A percentile compares a stretch with the other conserved stretches of the same genome.
Conservation (phyloP, 176 grass and related monocot genomes). For the Olyra latifolia region DNA sequence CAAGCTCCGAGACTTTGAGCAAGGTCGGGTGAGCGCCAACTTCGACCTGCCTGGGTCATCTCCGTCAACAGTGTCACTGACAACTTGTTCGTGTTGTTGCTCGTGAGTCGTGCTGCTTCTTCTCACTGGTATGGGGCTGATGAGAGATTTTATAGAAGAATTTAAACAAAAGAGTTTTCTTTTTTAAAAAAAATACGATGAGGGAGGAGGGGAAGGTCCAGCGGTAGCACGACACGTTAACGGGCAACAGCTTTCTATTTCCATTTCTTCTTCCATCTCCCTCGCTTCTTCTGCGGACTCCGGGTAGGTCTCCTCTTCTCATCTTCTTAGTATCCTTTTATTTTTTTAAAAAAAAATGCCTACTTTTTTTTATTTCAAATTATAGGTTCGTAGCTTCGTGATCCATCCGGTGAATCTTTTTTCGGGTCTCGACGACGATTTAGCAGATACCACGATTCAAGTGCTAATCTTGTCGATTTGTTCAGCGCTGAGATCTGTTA, state of each 20-base stretch:
- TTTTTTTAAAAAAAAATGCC: too few relatives aligned
- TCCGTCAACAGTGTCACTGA: too few relatives aligned
- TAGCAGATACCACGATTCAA: neutral
- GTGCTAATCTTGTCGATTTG: neutral
- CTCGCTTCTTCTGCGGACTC: conserved; percentile 7
- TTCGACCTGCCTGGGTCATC: too few relatives aligned
- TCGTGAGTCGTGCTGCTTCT: too few relatives aligned
- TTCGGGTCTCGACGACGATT: neutral
- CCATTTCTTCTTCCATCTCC: neutral
- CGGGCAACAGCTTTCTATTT: neutral
- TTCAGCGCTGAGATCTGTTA: neutral
- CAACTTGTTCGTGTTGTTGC: too few relatives aligned
- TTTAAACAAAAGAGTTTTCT: too few relatives aligned
- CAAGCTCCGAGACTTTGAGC: too few relatives aligned
- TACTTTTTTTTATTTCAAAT: neutral
- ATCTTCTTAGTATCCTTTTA: neutral
- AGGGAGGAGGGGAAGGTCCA: neutral
- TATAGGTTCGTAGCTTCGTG: neutral
- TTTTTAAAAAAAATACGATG: too few relatives aligned
- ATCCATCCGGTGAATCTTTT: neutral
- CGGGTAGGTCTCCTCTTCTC: neutral
- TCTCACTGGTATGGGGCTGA: too few relatives aligned
- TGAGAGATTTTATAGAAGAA: too few relatives aligned
- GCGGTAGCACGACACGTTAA: too few relatives aligned
- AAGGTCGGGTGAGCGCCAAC: too few relatives aligned